Evolutionary conservation across 2,329 filamentous ascomycete species (phyloP).

Genomic region (Penicillium brasilianum): DNA sequence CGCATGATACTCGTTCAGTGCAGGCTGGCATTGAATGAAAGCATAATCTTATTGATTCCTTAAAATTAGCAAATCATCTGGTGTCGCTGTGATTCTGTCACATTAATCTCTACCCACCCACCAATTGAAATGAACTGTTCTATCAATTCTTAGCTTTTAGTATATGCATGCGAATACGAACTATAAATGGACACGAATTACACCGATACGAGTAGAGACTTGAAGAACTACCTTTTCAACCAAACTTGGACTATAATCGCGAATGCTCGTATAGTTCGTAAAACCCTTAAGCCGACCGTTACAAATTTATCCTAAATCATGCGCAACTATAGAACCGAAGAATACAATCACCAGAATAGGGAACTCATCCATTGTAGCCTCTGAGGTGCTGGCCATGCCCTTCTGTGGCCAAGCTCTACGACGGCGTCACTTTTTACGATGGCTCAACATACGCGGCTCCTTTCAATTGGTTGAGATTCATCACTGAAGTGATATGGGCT

Average conservation of each 20-base stretch:
- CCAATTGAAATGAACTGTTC: not conserved
- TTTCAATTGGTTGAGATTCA: no score
- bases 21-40: not conserved
- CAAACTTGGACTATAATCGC: not conserved
- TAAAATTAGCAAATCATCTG: not conserved
- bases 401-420: not conserved
- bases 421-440: not conserved
- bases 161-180: not conserved
- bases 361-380: not conserved
- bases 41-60: not conserved
- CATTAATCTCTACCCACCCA: no score
- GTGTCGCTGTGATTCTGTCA: not conserved
- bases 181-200: not conserved
- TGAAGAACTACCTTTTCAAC: not conserved
- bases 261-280: not conserved
- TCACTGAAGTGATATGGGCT: no score
- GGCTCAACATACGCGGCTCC: not conserved
- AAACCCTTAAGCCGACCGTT: not conserved
- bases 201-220: not conserved
- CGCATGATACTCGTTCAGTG: not conserved
- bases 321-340: not conserved
- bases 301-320: no score
- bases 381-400: not conserved
- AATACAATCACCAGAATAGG: not conserved
- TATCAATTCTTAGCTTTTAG: not conserved